Evolutionary conservation across 2,329 filamentous ascomycete genomes (phyloP).

Genomic region (Colletotrichum horii): DNA sequence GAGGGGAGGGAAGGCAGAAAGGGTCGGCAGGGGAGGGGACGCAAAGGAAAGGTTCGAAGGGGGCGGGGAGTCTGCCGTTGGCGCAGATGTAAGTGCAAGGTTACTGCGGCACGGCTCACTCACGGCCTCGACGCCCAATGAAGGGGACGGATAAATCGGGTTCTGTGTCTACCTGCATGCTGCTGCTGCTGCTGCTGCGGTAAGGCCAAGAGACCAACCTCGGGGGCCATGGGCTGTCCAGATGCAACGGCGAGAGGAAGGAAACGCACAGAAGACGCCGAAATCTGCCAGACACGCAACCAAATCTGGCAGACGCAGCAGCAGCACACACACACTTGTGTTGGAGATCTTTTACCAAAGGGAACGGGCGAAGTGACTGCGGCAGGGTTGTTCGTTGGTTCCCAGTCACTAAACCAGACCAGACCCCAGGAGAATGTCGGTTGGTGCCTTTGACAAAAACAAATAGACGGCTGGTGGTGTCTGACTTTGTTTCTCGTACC

Average conservation of each 20-base stretch:
- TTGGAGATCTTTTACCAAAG: neutral
- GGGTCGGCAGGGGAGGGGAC: neutral
- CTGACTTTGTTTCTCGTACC: neutral
- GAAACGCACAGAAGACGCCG: neutral
- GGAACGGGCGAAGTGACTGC: neutral
- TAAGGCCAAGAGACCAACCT: neutral
- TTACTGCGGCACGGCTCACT: neutral
- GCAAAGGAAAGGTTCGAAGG: neutral
- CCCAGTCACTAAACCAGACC: neutral
- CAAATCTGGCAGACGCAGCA: neutral
- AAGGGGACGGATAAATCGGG: neutral
- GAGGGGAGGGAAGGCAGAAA: neutral
- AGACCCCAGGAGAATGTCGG: neutral
- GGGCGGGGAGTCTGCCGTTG: neutral
- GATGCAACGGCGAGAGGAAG: neutral
- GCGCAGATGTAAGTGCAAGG: neutral
- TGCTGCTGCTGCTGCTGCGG: neutral
- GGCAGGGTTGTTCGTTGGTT: neutral
- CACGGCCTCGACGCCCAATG: neutral
- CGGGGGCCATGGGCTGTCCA: neutral
- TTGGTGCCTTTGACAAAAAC: neutral
- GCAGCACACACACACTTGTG: neutral
- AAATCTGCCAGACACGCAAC: neutral
- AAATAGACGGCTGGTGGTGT: neutral
- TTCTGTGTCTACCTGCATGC: neutral